phyloP scores from a whole-genome alignment of 2,329 filamentous ascomycete species.

The Aureobasidium melanogenum region DNA sequence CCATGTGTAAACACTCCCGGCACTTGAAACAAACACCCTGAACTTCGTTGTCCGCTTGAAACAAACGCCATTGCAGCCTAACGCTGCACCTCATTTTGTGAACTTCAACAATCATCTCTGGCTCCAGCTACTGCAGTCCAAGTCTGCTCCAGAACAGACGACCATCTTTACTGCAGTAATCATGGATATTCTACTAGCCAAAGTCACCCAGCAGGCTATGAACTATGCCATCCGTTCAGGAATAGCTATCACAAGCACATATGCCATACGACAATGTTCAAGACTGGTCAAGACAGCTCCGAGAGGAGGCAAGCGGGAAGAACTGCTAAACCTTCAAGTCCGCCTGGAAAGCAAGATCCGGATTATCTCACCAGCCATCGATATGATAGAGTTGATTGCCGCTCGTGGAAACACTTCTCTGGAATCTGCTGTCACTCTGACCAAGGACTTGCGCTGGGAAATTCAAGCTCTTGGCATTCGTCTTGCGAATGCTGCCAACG shows the following conservation, averaged over 20 bases:
- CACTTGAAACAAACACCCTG: slow-evolving; percentile 7
- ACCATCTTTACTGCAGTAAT: slow-evolving; percentile 18
- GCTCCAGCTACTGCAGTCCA: background rate
- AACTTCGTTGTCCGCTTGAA: background rate
- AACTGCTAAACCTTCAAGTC: slow-evolving; percentile 63
- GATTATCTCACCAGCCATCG: slow-evolving; percentile 82
- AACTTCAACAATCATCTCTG: background rate
- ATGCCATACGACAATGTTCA: slow-evolving; percentile 74
- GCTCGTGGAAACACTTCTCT: slow-evolving; percentile 70
- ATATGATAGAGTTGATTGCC: slow-evolving; percentile 82
- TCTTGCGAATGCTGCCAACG: slow-evolving; percentile 59
- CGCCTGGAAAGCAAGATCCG: slow-evolving; percentile 79
- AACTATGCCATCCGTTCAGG: slow-evolving; percentile 88
- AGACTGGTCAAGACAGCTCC: slow-evolving; percentile 66
- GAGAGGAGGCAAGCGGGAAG: slow-evolving; percentile 60
- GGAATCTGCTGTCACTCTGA: slow-evolving; percentile 75
- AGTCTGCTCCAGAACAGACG: background rate
- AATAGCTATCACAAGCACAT: slow-evolving; percentile 74
- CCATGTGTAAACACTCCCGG: background rate
- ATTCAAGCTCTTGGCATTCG: slow-evolving; percentile 72
- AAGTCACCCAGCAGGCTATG: slow-evolving; percentile 68
- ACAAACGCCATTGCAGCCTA: slow-evolving; percentile 8
- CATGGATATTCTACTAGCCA: slow-evolving; percentile 64
- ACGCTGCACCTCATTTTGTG: too few species aligned
- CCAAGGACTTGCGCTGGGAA: slow-evolving; percentile 72